Base-by-base conservation (phyloP, 169 alveolate genomes). In the Cryptosporidium muris region DNA sequence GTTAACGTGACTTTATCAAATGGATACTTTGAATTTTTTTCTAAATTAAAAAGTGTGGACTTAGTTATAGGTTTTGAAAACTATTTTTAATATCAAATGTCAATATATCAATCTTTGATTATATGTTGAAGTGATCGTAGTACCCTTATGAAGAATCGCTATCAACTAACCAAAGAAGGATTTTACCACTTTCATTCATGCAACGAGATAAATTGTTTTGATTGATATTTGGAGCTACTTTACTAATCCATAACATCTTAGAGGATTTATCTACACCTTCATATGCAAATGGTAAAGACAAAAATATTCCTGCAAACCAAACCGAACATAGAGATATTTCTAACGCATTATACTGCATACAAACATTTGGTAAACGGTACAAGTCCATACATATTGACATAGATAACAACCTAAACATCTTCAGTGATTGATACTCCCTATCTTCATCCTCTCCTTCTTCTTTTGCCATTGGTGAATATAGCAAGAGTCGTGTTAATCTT, bases 221-320 rank as follows among this genome's bases (percentile, higher is more conserved):
- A 40, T 74, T 60, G 25, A 60, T 12, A n/a, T 60, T 51, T 37
- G 85, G 85, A 58, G 68, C 54, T 25, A 58, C 12, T 34, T 60
- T 74, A 5, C 56, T 40, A 38, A 74, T 74, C 85, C 85, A 74
- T 9, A 68, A 60, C 7, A 37, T n/a, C n/a, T 5, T 43, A 11
- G 56, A 4, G 25, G 25, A 25, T 5, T 43, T 34, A 2, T 52
- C 43, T 43, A 37, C 11, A 12, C 60, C 62, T n/a, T 58, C 74
- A 43, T 74, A 74, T 1, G 85, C 85, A 74, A 74, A 74, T 38
- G 85, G 52, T 52, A 74, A 47, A 4, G 85, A 74, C 3, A 74
- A 63, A 14, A 74, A 16, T 34, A 74, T 54, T 16, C 85, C 85
- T 37, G 85, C 66, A 62, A 58, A 62, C 85, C 85, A 74, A 37